Percentiles rank a stretch among this genome's conserved stretches.
phyloP scores from a whole-genome alignment of 768 basidiomycete genomes.

The Tylopilus subfusipes region DNA sequence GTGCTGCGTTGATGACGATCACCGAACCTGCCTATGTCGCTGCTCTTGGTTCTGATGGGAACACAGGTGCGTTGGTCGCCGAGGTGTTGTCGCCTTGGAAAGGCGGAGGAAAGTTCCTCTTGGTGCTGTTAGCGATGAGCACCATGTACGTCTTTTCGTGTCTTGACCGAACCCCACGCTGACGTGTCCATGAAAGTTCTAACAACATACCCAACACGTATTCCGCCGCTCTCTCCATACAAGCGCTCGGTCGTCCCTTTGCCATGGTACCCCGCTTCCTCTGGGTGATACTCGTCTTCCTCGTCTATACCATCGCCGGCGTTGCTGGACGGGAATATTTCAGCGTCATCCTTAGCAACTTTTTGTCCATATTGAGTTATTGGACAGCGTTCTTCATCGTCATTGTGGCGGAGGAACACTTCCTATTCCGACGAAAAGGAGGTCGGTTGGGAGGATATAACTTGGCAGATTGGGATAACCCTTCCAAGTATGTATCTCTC shows the following conservation, averaged over 20 bases:
- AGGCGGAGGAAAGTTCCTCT: constrained; percentile 40
- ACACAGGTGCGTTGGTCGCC: constrained; percentile 43
- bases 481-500: constrained; percentile 31
- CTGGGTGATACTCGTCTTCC: constrained; percentile 42
- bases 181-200: constrained; percentile 12
- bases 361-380: constrained; percentile 42
- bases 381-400: constrained; percentile 48
- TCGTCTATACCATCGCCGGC: constrained; percentile 38
- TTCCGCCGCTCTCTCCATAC: constrained; percentile 45
- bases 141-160: constrained; percentile 33
- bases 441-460: constrained; percentile 50
- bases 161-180: background rate
- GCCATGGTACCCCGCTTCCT: constrained; percentile 43
- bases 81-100: constrained; percentile 44
- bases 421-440: constrained; percentile 39
- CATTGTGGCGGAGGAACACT: constrained; percentile 45
- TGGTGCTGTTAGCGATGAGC: constrained; percentile 42
- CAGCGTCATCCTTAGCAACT: constrained; percentile 40
- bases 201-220: constrained; percentile 45
- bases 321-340: constrained; percentile 45
- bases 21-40: constrained; percentile 36
- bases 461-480: constrained; percentile 45
- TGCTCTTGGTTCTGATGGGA: constrained; percentile 37
- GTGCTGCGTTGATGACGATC: constrained; percentile 43
- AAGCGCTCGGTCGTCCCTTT: constrained; percentile 42